Base-by-base conservation (phyloP, 2,329 filamentous ascomycete species). In the Fusarium stilboides region DNA sequence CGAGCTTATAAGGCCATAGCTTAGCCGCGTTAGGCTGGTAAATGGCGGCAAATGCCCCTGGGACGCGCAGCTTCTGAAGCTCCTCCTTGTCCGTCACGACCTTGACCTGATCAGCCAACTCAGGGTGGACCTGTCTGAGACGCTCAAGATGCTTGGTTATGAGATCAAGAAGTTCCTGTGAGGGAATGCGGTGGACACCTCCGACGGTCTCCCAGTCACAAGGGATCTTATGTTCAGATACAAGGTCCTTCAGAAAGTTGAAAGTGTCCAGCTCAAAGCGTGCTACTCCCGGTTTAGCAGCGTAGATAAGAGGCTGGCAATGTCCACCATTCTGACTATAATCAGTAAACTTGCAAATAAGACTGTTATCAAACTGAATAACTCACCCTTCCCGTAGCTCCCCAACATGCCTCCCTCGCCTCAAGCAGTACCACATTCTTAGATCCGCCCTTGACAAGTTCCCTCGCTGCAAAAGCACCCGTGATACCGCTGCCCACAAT, bases 1-100 rank as follows among this genome's bases (percentile, higher is more conserved):
- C 89, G 19, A 97, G 86, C 80, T 96, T 97, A 79, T 97, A 97
- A 0, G 94, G 94, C 92, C 92, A 94, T 45, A 93, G 77, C 70
- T 88, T 89, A 0, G 89, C 92, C 0, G 92, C 92, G 42, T 87
- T 81, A 40, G 82, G 81, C 65, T 91, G 91, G 17, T 91, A 80
- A 5, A 94, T 84, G 8, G 89, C 91, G 4, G 90, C 92, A 9
- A 85, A 75, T 8, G 89, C 90, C 9, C 78, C 77, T 0, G 86
- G 84, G 2, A 91, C 79, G 5, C 89, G 82, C 24, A 92, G 83
- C 34, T 80, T 79, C 28, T 79, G 80, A 6, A 93, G 80, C 57
- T 79, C 77, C 31, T 74, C 72, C 13, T 76, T 69, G 17, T 77
- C 73, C 0, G 75, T 79, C 40, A 85, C 79, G 17, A 88, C 76